Evolutionary conservation across 139 green algal genomes (phyloP).

Genomic region (Micractinium conductrix): DNA sequence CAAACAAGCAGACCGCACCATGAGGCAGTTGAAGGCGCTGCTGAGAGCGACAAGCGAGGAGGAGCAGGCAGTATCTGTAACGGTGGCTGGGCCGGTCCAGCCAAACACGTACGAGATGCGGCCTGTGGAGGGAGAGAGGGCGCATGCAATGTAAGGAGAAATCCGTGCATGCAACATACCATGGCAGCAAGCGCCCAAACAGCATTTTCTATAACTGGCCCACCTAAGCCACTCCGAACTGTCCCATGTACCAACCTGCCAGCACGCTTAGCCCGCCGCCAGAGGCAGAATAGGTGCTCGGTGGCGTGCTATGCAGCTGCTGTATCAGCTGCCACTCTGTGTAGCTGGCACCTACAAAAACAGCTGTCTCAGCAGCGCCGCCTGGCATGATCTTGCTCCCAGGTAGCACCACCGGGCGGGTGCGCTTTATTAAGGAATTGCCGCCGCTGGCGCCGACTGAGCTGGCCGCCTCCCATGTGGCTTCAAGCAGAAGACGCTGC

Average conservation of each 20-base stretch:
- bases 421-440: too few relatives aligned
- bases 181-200: too few relatives aligned
- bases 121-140: conserved; percentile 61
- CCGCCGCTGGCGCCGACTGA: neutral
- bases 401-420: too few relatives aligned
- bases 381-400: too few relatives aligned
- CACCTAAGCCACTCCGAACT: too few relatives aligned
- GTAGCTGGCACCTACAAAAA: conserved; percentile 73
- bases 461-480: conserved; percentile 1
- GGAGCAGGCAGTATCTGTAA: conserved; percentile 87
- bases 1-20: too few relatives aligned
- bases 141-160: too few relatives aligned
- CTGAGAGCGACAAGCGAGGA: conserved; percentile 77
- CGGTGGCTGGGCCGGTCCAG: conserved; percentile 71
- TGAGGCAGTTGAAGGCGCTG: conserved; percentile 37
- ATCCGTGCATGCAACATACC: too few relatives aligned
- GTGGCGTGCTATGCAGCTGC: neutral
- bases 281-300: conserved; percentile 45
- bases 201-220: too few relatives aligned
- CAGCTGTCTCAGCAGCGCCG: conserved; percentile 52
- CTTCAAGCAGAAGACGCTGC: conserved; percentile 65
- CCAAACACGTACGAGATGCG: conserved; percentile 78
- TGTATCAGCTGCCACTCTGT: conserved; percentile 30
- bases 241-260: conserved; percentile 25
- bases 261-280: conserved; percentile 56